Base-by-base conservation (phyloP, 345 rosid genomes). In the Aquilaria yunnanensis region DNA sequence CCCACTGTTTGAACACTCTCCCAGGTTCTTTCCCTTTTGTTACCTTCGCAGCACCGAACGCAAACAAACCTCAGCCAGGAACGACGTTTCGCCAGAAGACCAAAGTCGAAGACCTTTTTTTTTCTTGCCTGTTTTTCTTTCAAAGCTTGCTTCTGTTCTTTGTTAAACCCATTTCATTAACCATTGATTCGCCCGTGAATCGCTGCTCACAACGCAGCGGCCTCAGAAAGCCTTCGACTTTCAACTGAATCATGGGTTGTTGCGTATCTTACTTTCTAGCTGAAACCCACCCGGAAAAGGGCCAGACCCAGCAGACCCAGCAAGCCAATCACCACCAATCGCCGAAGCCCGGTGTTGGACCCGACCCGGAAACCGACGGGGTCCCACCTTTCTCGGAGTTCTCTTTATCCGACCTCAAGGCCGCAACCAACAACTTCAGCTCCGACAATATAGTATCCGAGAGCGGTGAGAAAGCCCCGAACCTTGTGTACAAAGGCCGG, bases 351-450 rank as follows among this genome's bases (percentile, higher is more conserved):
- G 68, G 48, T 37, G 43, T 37, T 48, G 60, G 62, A 7, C 59
- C 69, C 45, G 82, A 77, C 50, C 68, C 54, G 71, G 70, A 51
- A 60, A 62, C 49, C 16, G 78, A 9, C 60, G 72, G 72, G 30
- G 65, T 72, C 43, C 79, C 87, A n/a, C 72, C 84, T 62, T 84
- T 86, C 79, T 73, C 80, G 0, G 78, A 86, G 71, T 86, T 86
- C 77, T 84, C 89, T 12, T 73, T 82, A 32, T 37, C 82, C 16
- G 89, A 84, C 81, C 81, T 86, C 47, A 77, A 72, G 68, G 77
- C 85, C 46, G 93, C 93, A 3, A 86, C 93, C 12, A 75, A 70
- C 62, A 77, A 82, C 81, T 84, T 84, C 76, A 84, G 83, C 61
- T 69, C 87, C 1, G 85, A 80, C 7, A 75, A 78, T 62, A 78